Conservation (phyloP, 2,329 filamentous ascomycete species). For the Ascochyta rabiei region DNA sequence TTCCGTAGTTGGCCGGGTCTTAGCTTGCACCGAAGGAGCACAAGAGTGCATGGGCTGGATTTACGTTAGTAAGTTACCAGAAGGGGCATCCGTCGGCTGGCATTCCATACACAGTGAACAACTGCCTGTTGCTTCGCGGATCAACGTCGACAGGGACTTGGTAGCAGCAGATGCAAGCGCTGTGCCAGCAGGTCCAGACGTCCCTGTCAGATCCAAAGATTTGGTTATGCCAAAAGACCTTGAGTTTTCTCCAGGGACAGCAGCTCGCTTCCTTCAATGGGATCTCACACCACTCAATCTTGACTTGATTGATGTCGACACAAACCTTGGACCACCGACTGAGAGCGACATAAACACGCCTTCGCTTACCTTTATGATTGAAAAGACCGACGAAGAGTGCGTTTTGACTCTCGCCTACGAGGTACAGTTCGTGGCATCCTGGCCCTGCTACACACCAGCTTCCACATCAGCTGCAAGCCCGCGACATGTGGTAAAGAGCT, state of each 20-base stretch:
- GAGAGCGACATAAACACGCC: slow-evolving; percentile 36
- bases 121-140: slow-evolving; percentile 44
- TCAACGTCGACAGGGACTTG: slow-evolving; percentile 38
- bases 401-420: slow-evolving; percentile 55
- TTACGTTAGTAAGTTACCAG: slow-evolving; percentile 50
- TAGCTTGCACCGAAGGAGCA: slow-evolving; percentile 54
- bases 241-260: slow-evolving; percentile 18
- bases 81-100: slow-evolving; percentile 55
- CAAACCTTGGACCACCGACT: slow-evolving; percentile 11
- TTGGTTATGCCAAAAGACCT: slow-evolving; percentile 48
- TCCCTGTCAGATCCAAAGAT: slow-evolving; percentile 40
- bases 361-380: slow-evolving; percentile 44
- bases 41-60: slow-evolving; percentile 64
- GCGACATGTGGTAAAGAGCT: slow-evolving; percentile 33
- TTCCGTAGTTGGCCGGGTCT: slow-evolving; percentile 60
- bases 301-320: slow-evolving; percentile 34
- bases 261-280: slow-evolving; percentile 37
- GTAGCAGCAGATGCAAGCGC: slow-evolving; percentile 46
- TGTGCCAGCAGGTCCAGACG: slow-evolving; percentile 30
- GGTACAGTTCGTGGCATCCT: slow-evolving; percentile 61
- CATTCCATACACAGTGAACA: slow-evolving; percentile 53
- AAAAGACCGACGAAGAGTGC: slow-evolving; percentile 7
- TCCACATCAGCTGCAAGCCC: slow-evolving; percentile 26
- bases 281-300: slow-evolving; percentile 31
- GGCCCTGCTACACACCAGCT: slow-evolving; percentile 57